These are phyloP conservation scores for Lathyrus oleraceus DNA, from an alignment of 306 rosid genomes.

Conservation along the genomic window DNA sequence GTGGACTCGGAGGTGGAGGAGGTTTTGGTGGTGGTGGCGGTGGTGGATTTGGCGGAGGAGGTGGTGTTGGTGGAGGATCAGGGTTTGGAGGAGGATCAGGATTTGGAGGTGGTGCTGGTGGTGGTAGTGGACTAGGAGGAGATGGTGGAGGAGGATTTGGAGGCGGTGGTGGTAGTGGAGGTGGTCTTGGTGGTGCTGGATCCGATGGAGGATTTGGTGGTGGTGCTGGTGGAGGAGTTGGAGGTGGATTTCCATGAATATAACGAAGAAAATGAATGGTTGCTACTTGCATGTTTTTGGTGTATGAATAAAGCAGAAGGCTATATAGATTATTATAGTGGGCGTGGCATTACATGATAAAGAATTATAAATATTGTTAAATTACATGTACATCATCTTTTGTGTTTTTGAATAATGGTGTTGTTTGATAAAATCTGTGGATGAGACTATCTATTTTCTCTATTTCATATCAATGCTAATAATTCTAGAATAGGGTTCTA, in stretches of 20 bases:
- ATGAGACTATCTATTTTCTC: too few species aligned
- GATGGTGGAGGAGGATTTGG: conserved; percentile 52
- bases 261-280: neutral
- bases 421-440: too few species aligned
- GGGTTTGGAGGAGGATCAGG: conserved; percentile 50
- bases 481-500: too few species aligned
- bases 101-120: too few species aligned
- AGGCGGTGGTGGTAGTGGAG: conserved; percentile 26
- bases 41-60: conserved; percentile 47
- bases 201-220: conserved; percentile 62
- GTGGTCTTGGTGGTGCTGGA: conserved; percentile 52
- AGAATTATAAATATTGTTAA: too few species aligned
- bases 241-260: conserved; percentile 54
- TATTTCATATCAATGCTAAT: too few species aligned
- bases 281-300: neutral
- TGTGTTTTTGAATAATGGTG: too few species aligned
- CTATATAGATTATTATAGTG: too few species aligned
- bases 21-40: conserved; percentile 47
- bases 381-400: too few species aligned
- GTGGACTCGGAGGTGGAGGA: conserved; percentile 6
- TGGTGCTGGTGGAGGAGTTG: conserved; percentile 30
- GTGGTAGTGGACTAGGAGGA: conserved; percentile 36
- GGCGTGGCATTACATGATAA: neutral
- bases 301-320: conserved; percentile 1
- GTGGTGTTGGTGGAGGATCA: conserved; percentile 46